phyloP scores from a whole-genome alignment of 139 green algal species.

The Asterochloris sp. region DNA sequence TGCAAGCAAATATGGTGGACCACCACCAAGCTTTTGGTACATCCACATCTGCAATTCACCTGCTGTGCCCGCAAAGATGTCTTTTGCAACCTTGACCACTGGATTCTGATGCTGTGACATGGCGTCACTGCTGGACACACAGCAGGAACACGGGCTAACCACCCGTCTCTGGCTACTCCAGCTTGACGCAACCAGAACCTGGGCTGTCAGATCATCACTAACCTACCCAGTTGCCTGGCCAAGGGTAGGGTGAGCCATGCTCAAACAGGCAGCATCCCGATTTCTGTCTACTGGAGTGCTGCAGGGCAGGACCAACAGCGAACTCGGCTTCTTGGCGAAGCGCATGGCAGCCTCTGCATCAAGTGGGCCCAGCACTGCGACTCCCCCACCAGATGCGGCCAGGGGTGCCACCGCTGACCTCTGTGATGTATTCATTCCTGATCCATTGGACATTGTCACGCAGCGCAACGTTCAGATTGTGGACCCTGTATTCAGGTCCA shows the following conservation, averaged over 20 bases:
- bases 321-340: too few species aligned
- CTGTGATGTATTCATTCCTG: conserved; percentile 68
- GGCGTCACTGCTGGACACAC: neutral
- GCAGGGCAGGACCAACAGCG: too few species aligned
- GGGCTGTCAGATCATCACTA: neutral
- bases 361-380: conserved; percentile 10
- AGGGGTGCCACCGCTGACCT: conserved; percentile 80
- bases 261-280: conserved; percentile 12
- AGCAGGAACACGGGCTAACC: neutral
- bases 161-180: neutral
- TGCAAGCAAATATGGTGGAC: neutral
- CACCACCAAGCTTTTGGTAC: neutral
- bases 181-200: neutral
- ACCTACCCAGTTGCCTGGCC: neutral
- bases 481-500: conserved; percentile 40
- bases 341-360: too few species aligned
- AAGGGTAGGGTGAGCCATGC: neutral
- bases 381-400: conserved; percentile 62
- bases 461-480: conserved; percentile 41
- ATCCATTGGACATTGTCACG: conserved; percentile 53
- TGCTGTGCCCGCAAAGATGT: conserved; percentile 75
- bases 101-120: neutral
- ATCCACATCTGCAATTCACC: conserved; percentile 28
- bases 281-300: too few species aligned
- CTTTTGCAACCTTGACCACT: conserved; percentile 48